These are phyloP conservation scores for Kodamaea sp. DNA, from an alignment of 1,139 yeast species.

Conservation along the genomic window DNA sequence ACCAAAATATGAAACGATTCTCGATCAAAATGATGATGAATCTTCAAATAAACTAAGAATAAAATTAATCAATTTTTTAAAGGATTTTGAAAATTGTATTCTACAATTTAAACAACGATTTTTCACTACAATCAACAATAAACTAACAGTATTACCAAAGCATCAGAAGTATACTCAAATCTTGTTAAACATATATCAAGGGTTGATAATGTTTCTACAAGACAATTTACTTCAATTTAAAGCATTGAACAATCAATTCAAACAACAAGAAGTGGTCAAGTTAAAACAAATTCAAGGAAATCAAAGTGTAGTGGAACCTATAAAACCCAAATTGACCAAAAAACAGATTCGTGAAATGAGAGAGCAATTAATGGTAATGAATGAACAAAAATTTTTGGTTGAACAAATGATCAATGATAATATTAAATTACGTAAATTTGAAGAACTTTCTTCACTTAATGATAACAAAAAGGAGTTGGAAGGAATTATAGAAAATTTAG, in stretches of 20 bases:
- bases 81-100: slow-evolving; percentile 33
- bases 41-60: slow-evolving; percentile 24
- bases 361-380: slow-evolving; percentile 80
- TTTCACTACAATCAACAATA: slow-evolving; percentile 17
- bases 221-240: slow-evolving; percentile 31
- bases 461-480: slow-evolving; percentile 58
- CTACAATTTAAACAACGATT: slow-evolving; percentile 25
- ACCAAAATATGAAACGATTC: slow-evolving; percentile 24
- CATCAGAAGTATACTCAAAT: slow-evolving; percentile 18
- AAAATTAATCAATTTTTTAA: slow-evolving; percentile 27
- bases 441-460: slow-evolving; percentile 63
- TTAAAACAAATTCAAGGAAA: slow-evolving; percentile 7
- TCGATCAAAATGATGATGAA: slow-evolving; percentile 10
- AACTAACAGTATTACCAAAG: slow-evolving; percentile 15
- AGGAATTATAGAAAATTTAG: slow-evolving; percentile 48
- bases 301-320: slow-evolving; percentile 1
- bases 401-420: slow-evolving; percentile 59
- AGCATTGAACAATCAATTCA: slow-evolving; percentile 23
- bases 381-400: slow-evolving; percentile 76
- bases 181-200: slow-evolving; percentile 34
- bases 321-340: slow-evolving; percentile 28
- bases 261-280: slow-evolving; percentile 19
- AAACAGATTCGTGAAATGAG: slow-evolving; percentile 56
- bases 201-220: slow-evolving; percentile 32
- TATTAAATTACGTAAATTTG: slow-evolving; percentile 68